These are phyloP conservation scores for Leccinum imitatum DNA, from an alignment of 768 basidiomycete genomes.

Conservation along the genomic window DNA sequence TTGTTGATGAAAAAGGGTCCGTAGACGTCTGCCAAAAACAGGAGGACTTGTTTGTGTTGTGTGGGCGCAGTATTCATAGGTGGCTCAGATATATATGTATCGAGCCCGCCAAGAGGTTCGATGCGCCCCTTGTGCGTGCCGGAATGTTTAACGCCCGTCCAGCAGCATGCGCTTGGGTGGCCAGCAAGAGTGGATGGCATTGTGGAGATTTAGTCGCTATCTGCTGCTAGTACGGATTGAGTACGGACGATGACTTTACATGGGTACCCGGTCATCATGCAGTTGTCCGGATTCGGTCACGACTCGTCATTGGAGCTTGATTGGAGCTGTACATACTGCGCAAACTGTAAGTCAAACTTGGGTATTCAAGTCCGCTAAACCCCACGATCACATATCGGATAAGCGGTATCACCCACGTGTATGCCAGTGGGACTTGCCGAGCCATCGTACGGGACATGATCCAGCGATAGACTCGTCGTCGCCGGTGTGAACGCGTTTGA, in stretches of 20 bases:
- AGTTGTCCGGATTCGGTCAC: background rate
- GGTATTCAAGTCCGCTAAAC: background rate
- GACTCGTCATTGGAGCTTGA: too few species aligned
- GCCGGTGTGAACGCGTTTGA: too few species aligned
- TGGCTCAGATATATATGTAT: constrained; percentile 57
- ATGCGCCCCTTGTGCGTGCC: constrained; percentile 47
- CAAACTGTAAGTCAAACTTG: background rate
- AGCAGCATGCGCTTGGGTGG: constrained; percentile 49
- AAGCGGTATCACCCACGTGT: too few species aligned
- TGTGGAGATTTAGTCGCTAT: background rate
- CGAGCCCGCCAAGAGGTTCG: constrained; percentile 44
- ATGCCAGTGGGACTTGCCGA: too few species aligned
- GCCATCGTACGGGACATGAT: too few species aligned
- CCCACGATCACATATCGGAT: too few species aligned
- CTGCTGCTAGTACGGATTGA: background rate
- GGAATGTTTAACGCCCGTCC: constrained; percentile 46
- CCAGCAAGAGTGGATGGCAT: constrained; percentile 34
- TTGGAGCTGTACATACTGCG: too few species aligned
- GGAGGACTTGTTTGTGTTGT: constrained; percentile 42
- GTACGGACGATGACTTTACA: background rate
- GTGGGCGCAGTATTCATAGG: constrained; percentile 18
- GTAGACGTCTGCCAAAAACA: constrained; percentile 58
- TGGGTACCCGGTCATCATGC: background rate
- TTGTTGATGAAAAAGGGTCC: constrained; percentile 58
- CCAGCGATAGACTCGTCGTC: too few species aligned